Percentiles rank a stretch among this genome's conserved stretches.
phyloP scores from a whole-genome alignment of 2,329 filamentous ascomycete genomes.

The Trichophyton schoenleinii region DNA sequence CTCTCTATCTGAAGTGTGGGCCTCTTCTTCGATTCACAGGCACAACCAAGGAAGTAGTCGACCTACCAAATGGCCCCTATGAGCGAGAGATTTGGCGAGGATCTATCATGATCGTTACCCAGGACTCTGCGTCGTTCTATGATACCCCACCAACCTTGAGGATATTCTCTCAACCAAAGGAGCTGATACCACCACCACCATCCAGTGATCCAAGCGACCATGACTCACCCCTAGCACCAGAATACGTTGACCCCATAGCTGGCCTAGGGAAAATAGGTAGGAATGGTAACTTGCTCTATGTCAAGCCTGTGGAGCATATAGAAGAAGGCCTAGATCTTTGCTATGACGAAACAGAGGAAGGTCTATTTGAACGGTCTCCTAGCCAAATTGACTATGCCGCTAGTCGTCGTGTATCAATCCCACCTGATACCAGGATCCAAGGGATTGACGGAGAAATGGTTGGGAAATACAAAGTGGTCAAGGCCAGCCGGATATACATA shows the following conservation, averaged over 20 bases:
- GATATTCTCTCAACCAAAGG: constrained; percentile 76
- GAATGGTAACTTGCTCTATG: constrained; percentile 74
- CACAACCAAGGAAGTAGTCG: constrained; percentile 45
- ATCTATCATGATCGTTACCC: constrained; percentile 88
- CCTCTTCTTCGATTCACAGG: constrained; percentile 84
- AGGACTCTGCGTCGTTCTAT: constrained; percentile 72
- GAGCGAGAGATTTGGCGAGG: constrained; percentile 83
- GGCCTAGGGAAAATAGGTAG: constrained; percentile 77
- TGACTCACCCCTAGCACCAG: constrained; percentile 50
- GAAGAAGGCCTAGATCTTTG: constrained; percentile 69
- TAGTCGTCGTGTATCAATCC: constrained; percentile 27
- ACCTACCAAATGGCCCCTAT: constrained; percentile 23
- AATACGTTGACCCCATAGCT: constrained; percentile 81
- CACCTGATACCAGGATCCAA: constrained; percentile 37
- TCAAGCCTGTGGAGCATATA: constrained; percentile 77
- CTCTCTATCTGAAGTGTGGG: constrained; percentile 76
- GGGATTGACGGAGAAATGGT: constrained; percentile 61
- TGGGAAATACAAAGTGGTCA: constrained; percentile 70
- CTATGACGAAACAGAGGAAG: constrained; percentile 62
- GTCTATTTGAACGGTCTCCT: constrained; percentile 60
- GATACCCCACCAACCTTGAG: constrained; percentile 63
- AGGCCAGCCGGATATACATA: constrained; percentile 67
- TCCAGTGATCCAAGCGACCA: constrained; percentile 45
- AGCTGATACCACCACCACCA: constrained; percentile 67
- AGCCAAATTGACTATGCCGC: constrained; percentile 32